Evolutionary conservation across 208 protist genomes (phyloP).

Genomic region (Trypanosoma scelopori): DNA sequence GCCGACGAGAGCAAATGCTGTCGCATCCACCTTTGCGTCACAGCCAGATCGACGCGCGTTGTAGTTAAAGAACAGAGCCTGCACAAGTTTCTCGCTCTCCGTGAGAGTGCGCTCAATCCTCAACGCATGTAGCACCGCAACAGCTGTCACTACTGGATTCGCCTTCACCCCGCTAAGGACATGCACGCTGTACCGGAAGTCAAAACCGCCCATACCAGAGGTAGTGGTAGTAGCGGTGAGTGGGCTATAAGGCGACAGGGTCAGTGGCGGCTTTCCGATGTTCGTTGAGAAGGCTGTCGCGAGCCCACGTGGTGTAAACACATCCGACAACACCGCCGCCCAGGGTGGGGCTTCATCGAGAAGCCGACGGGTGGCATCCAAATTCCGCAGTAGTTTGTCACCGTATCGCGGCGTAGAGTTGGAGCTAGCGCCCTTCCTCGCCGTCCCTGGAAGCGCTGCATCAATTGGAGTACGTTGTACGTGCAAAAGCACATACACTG

Average conservation of each 20-base stretch:
- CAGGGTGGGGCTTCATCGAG: constrained; percentile 34
- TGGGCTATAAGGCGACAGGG: not conserved
- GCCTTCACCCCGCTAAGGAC: constrained; percentile 60
- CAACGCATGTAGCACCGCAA: constrained; percentile 37
- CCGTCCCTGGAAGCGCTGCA: not conserved
- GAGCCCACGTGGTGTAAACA: constrained; percentile 75
- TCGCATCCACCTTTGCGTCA: constrained; percentile 16
- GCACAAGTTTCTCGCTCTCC: constrained; percentile 41
- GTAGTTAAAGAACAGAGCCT: constrained; percentile 46
- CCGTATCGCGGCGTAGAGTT: not conserved
- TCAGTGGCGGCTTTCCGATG: constrained; percentile 20
- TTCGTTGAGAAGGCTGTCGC: constrained; percentile 42
- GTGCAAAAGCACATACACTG: constrained; percentile 65
- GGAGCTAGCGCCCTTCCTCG: not conserved
- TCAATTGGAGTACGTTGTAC: constrained; percentile 39
- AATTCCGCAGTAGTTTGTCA: constrained; percentile 1
- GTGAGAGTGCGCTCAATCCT: constrained; percentile 34
- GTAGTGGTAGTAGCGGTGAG: not conserved
- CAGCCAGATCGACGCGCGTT: not conserved
- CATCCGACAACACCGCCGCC: constrained; percentile 43
- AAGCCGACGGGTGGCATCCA: constrained; percentile 5
- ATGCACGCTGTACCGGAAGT: constrained; percentile 72
- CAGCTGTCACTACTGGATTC: constrained; percentile 48
- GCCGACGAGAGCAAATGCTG: constrained; percentile 4
- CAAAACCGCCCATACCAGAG: constrained; percentile 5